Base-by-base conservation (phyloP, 768 basidiomycete genomes). In the Leccinum uliginosum region DNA sequence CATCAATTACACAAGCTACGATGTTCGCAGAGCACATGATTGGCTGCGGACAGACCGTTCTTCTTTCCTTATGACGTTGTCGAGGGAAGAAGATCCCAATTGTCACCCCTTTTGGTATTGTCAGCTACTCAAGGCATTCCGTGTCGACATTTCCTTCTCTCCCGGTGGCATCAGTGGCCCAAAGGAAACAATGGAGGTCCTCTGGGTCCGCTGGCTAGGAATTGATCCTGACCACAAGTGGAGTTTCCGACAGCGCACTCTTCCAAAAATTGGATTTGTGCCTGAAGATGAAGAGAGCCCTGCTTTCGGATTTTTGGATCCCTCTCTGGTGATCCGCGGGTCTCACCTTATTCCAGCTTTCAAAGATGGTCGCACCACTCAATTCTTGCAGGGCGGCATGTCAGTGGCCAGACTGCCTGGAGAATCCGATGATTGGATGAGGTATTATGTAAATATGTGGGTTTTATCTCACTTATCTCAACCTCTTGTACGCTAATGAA, bases 1-100 rank as follows among this genome's bases (percentile, higher is more conserved):
- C 1, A 47, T 58, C 27, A 60, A 60, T 27, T 60, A 60, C 21
- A 57, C 43, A 0, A 46, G 4, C 6, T 57, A 59, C 0, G 27
- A 59, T 15, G 46, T 59, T 10, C 14, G 9, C 1, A 14, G 46
- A 3, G 54, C 2, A 2, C 7, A 49, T 4, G 30, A 56, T n/a
- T 52, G 15, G 3, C 21, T 56, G 2, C 6, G 21, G 6, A 2
- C 54, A 6, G 17, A 24, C 2, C 0, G 26, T 3, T 7, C 0
- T 5, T 26, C 50, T 3, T 43, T 52, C 24, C 34, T 59, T 3
- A 56, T 59, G 24, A 59, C 38, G 0, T 2, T 52, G 8, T 59
- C 38, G 0, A 51, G 50, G 50, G 38, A 59, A 46, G 50, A 59
- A 17, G 32, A 32, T 11, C 6, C 52, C 1, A 5, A 50, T 1